A percentile compares a stretch with the other conserved stretches of the same genome.
Conservation (phyloP, 257 asterid genomes). For the Gentiana straminea region DNA sequence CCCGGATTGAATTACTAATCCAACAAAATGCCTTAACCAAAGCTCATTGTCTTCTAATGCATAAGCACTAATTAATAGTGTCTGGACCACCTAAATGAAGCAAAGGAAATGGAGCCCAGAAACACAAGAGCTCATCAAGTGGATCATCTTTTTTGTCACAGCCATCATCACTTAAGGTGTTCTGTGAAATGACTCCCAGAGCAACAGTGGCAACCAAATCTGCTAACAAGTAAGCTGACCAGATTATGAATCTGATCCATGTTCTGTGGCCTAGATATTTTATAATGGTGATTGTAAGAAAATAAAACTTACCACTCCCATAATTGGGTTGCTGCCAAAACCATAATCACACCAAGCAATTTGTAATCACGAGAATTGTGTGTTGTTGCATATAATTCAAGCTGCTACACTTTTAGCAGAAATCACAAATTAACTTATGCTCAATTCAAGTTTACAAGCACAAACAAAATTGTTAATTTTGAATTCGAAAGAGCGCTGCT, state of each 20-base stretch:
- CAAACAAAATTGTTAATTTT: too few species aligned
- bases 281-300: too few species aligned
- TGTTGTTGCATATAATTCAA: too few species aligned
- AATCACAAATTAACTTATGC: too few species aligned
- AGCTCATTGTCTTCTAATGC: conserved; percentile 50
- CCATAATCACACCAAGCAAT: too few species aligned
- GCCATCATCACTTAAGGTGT: conserved; percentile 20
- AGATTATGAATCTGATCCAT: conserved; percentile 29
- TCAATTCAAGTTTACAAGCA: too few species aligned
- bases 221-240: conserved; percentile 41
- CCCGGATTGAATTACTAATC: conserved; percentile 27
- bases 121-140: conserved; percentile 19
- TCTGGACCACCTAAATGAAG: conserved; percentile 56
- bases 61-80: conserved; percentile 47
- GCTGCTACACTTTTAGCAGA: too few species aligned
- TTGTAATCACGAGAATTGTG: too few species aligned
- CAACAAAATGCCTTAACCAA: conserved; percentile 43
- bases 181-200: conserved; percentile 35
- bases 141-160: conserved; percentile 6
- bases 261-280: conserved; percentile 21
- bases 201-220: conserved; percentile 35
- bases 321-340: too few species aligned
- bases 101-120: conserved; percentile 49
- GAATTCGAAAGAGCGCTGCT: too few species aligned
- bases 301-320: too few species aligned